These are phyloP conservation scores for Gracilaria caudata DNA, from an alignment of 23 red algal species.

Conservation along the genomic window DNA sequence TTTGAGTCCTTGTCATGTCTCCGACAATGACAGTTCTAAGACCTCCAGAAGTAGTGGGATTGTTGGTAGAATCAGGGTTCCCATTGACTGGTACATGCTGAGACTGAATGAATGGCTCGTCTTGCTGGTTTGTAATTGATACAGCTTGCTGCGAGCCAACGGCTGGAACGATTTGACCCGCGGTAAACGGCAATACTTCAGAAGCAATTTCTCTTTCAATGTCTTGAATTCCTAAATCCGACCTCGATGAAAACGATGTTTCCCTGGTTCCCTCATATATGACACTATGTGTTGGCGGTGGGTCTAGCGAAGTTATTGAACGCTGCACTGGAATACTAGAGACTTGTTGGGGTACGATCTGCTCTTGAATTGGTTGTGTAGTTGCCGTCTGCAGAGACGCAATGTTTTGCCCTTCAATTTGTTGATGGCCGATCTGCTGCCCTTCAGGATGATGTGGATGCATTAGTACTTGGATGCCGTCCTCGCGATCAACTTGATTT, in stretches of 20 bases:
- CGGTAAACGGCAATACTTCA: background rate
- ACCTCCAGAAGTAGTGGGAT: background rate
- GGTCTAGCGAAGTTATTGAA: background rate
- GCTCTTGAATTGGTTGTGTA: background rate
- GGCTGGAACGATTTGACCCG: background rate
- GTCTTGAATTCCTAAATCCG: constrained; percentile 4
- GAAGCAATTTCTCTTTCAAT: background rate
- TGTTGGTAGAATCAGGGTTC: background rate
- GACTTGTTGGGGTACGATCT: background rate
- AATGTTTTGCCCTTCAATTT: background rate
- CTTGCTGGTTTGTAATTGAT: background rate
- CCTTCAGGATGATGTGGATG: background rate
- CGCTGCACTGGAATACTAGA: background rate
- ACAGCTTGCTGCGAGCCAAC: background rate
- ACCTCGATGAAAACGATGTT: constrained; percentile 24
- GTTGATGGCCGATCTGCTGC: background rate
- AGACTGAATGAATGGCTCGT: background rate
- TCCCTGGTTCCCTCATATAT: background rate
- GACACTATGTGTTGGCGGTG: background rate
- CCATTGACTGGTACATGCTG: background rate
- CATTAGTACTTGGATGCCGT: background rate
- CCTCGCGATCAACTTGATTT: background rate
- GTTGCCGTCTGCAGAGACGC: background rate
- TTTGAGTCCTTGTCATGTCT: background rate
- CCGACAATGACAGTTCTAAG: background rate